Evolutionary conservation across 2,329 filamentous ascomycete species (phyloP).

Genomic region (Xylariaceae sp.): DNA sequence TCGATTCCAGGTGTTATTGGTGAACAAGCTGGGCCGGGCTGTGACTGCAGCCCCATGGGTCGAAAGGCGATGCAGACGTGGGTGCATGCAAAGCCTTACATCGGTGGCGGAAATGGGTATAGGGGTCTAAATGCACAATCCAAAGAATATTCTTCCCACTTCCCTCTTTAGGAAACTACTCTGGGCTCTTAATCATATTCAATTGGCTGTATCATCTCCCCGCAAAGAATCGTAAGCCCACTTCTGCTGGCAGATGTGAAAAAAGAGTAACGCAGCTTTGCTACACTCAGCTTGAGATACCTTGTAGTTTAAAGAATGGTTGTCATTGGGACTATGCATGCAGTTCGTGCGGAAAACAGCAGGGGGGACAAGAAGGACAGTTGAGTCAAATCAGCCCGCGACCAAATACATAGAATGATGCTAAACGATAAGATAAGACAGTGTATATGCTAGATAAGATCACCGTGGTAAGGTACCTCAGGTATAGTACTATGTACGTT

Average conservation of each 20-base stretch:
- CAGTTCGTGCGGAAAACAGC: no score
- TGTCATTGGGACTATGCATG: no score
- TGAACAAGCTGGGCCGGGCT: background rate
- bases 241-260: background rate
- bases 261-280: background rate
- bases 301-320: conserved; percentile 6
- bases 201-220: no score
- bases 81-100: conserved; percentile 1
- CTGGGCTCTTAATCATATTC: no score
- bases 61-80: conserved; percentile 8
- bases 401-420: no score
- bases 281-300: background rate
- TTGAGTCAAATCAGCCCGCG: no score
- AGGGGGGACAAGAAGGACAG: no score
- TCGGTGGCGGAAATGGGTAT: conserved; percentile 9
- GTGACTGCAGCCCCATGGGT: background rate
- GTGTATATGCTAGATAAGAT: no score
- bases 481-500: no score
- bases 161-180: conserved; percentile 17
- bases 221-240: conserved; percentile 5
- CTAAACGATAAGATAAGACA: no score
- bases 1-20: conserved; percentile 11
- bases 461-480: no score
- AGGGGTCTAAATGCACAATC: conserved; percentile 7
- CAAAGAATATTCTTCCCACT: conserved; percentile 14